phyloP scores from a whole-genome alignment of 352 stramenopile genomes.

The Globisporangium ultimum region DNA sequence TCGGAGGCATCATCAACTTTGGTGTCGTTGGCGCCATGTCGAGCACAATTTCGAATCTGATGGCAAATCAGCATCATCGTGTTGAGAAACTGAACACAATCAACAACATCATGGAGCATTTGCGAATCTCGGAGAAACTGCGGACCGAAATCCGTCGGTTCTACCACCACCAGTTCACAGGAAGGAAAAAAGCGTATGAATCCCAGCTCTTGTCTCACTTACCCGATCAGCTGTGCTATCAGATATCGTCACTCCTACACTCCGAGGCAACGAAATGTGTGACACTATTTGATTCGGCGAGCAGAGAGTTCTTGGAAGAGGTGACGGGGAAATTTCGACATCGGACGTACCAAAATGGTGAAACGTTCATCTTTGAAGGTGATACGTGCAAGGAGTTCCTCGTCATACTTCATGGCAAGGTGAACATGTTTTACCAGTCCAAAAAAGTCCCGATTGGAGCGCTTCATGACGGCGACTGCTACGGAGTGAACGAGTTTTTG shows the following conservation, averaged over 20 bases:
- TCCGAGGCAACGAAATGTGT: conserved; percentile 54
- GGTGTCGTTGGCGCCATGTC: conserved; percentile 77
- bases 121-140: conserved; percentile 47
- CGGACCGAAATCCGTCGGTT: conserved; percentile 66
- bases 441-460: conserved; percentile 46
- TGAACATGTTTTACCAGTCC: conserved; percentile 60
- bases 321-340: conserved; percentile 79
- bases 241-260: conserved; percentile 72
- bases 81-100: conserved; percentile 69
- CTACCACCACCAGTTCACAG: conserved; percentile 65
- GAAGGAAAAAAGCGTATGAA: conserved; percentile 63
- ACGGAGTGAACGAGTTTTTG: conserved; percentile 68
- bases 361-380: conserved; percentile 64
- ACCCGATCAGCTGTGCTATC: conserved; percentile 69
- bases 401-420: conserved; percentile 52
- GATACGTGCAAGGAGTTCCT: conserved; percentile 73
- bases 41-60: conserved; percentile 68
- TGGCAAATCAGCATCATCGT: conserved; percentile 55
- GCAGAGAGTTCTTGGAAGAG: conserved; percentile 70
- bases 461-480: conserved; percentile 63
- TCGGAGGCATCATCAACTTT: conserved; percentile 77
- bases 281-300: conserved; percentile 53
- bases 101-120: conserved; percentile 59
- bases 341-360: conserved; percentile 65
- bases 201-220: conserved; percentile 62